phyloP scores from a whole-genome alignment of 78 protist genomes.

The Diacronema lutheri region DNA sequence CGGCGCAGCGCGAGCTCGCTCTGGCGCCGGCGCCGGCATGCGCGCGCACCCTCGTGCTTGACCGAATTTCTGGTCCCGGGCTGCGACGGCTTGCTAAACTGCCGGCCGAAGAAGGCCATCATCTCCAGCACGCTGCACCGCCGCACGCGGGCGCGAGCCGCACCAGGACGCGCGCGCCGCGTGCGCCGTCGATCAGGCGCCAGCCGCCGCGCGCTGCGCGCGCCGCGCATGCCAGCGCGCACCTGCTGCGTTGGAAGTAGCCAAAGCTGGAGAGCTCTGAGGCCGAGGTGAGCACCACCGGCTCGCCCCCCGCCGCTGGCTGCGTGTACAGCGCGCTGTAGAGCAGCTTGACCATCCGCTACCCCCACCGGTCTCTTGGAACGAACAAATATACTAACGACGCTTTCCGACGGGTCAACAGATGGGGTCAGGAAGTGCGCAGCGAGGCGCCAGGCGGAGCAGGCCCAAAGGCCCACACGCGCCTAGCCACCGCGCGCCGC shows the following conservation, averaged over 20 bases:
- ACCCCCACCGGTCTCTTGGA: too few species aligned
- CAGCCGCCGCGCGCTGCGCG: neutral
- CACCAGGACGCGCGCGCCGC: neutral
- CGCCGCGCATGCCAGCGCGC: neutral
- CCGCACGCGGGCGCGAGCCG: neutral
- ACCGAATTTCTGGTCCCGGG: neutral
- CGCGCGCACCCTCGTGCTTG: neutral
- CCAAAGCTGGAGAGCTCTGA: constrained; percentile 2
- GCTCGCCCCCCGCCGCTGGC: neutral
- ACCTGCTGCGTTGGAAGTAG: constrained; percentile 7
- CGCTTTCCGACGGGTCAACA: too few species aligned
- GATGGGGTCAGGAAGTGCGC: too few species aligned
- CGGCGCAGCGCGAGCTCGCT: neutral
- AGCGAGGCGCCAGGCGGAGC: too few species aligned
- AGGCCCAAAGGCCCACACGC: too few species aligned
- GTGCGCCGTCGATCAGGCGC: neutral
- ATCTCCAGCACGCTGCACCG: neutral
- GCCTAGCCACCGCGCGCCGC: too few species aligned
- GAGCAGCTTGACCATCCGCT: neutral
- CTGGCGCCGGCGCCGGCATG: neutral
- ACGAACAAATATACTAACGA: too few species aligned
- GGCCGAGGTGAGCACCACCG: neutral
- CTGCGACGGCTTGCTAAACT: neutral
- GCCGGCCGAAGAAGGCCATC: neutral
- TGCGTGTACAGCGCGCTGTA: neutral